Percentiles rank a stretch among this genome's conserved stretches.
Evolutionary conservation across 2,329 filamentous ascomycete species (phyloP).

Genomic region (Penicillium paneum): DNA sequence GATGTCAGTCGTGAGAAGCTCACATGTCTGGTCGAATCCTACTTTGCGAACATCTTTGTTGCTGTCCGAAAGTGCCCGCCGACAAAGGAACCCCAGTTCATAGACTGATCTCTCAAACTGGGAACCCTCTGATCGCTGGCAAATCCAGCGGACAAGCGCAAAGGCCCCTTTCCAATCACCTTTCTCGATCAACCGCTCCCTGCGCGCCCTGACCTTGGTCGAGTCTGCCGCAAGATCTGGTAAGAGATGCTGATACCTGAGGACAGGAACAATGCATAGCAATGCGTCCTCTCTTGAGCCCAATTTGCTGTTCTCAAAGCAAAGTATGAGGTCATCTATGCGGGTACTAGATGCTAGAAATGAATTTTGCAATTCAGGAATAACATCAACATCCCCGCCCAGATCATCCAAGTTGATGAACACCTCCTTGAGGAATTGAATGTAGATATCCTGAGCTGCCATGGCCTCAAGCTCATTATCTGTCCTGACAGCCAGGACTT

Average conservation of each 20-base stretch:
- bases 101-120: conserved; percentile 27
- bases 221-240: conserved; percentile 25
- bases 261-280: conserved; percentile 30
- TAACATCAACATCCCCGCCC: conserved; percentile 18
- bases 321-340: conserved; percentile 25
- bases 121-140: conserved; percentile 20
- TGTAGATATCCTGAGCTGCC: conserved; percentile 36
- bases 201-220: conserved; percentile 1
- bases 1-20: conserved; percentile 13
- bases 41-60: conserved; percentile 5
- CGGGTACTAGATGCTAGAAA: conserved; percentile 19
- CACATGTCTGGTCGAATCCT: conserved; percentile 6
- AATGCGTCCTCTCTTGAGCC: conserved; percentile 33
- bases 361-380: conserved; percentile 9
- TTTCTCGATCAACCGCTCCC: conserved; percentile 1
- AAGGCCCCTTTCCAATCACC: conserved; percentile 25
- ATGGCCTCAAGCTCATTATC: conserved; percentile 25
- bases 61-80: conserved; percentile 20
- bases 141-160: conserved; percentile 24
- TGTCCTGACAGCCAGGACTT: conserved; percentile 25
- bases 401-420: conserved; percentile 11
- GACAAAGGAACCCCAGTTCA: conserved; percentile 28
- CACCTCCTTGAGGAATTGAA: conserved; percentile 26
- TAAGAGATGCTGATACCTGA: conserved; percentile 17
- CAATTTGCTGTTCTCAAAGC: conserved; percentile 23